Conservation (phyloP, 495 filamentous ascomycete genomes). For the Clavariopsis aquatica region DNA sequence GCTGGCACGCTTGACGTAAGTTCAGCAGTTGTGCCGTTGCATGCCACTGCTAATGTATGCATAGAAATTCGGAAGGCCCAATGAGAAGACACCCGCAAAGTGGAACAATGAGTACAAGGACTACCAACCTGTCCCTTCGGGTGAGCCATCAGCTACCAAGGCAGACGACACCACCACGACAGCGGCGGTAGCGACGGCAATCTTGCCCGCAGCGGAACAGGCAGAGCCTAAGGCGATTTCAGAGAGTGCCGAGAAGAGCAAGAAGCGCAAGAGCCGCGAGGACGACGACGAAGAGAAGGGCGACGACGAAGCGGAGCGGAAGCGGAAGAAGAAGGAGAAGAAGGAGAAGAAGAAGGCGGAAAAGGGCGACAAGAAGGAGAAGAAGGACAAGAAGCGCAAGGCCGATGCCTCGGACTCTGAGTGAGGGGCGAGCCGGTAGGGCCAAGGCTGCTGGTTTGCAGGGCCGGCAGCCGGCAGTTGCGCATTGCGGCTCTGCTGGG, state of each 20-base stretch:
- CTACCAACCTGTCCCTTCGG: slow-evolving; percentile 57
- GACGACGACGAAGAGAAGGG: slow-evolving; percentile 39
- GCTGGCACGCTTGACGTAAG: slow-evolving; percentile 88
- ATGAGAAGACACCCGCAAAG: slow-evolving; percentile 86
- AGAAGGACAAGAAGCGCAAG: slow-evolving; percentile 32
- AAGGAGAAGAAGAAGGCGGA: slow-evolving; percentile 42
- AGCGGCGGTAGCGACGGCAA: slow-evolving; percentile 43
- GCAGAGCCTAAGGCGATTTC: slow-evolving; percentile 6
- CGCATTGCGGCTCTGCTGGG: neutral
- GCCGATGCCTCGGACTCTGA: slow-evolving; percentile 39
- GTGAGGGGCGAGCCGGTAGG: slow-evolving; percentile 4
- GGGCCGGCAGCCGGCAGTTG: neutral
- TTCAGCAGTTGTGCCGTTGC: slow-evolving; percentile 13
- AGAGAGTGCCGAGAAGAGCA: slow-evolving; percentile 22
- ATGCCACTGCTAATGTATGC: slow-evolving; percentile 31
- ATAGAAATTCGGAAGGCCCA: slow-evolving; percentile 83
- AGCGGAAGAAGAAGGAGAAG: slow-evolving; percentile 40
- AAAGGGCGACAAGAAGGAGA: slow-evolving; percentile 37
- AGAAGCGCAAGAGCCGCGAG: slow-evolving; percentile 44
- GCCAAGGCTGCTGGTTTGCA: slow-evolving; percentile 8
- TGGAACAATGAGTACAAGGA: slow-evolving; percentile 92
- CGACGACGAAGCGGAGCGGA: slow-evolving; percentile 46
- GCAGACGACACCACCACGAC: slow-evolving; percentile 47
- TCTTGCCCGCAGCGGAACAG: slow-evolving; percentile 14
- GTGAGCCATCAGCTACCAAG: slow-evolving; percentile 46